These are phyloP conservation scores for Termitomyces sp. DNA, from an alignment of 768 basidiomycete genomes.

Conservation along the genomic window DNA sequence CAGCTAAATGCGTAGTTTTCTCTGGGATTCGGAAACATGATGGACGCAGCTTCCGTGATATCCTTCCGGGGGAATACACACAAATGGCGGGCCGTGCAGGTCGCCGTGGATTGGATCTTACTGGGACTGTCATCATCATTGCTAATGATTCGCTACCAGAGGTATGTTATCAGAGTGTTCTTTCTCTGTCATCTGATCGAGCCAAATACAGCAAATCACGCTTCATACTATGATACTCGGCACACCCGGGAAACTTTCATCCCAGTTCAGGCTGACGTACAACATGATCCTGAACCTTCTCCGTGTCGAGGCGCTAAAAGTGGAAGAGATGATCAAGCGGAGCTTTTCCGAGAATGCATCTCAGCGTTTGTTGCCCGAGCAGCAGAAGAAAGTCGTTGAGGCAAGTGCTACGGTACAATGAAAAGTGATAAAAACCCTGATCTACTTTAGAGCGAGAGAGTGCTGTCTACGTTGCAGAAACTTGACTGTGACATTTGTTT, in stretches of 20 bases:
- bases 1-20: conserved; percentile 95
- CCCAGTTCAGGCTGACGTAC: conserved; percentile 96
- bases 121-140: conserved; percentile 92
- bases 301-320: conserved; percentile 90
- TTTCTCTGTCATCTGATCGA: not conserved
- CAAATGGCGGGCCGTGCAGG: conserved; percentile 99
- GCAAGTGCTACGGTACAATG: conserved; percentile 34
- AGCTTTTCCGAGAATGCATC: conserved; percentile 98
- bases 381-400: conserved; percentile 83
- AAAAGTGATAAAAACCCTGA: conserved; percentile 3
- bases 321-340: conserved; percentile 99
- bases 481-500: conserved; percentile 64
- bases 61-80: conserved; percentile 90
- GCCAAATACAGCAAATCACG: conserved; percentile 52
- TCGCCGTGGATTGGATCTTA: conserved; percentile 89
- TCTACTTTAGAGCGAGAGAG: conserved; percentile 59
- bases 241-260: conserved; percentile 85
- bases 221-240: conserved; percentile 91
- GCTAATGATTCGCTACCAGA: conserved; percentile 83
- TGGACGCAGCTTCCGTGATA: conserved; percentile 85
- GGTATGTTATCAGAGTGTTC: conserved; percentile 33
- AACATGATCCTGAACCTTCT: conserved; percentile 98
- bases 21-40: conserved; percentile 95
- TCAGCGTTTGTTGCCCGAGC: conserved; percentile 86
- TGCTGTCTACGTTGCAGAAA: conserved; percentile 53